Base-by-base conservation (phyloP, 1,284 basidiomycete genomes). In the Psilocybe mexicana region DNA sequence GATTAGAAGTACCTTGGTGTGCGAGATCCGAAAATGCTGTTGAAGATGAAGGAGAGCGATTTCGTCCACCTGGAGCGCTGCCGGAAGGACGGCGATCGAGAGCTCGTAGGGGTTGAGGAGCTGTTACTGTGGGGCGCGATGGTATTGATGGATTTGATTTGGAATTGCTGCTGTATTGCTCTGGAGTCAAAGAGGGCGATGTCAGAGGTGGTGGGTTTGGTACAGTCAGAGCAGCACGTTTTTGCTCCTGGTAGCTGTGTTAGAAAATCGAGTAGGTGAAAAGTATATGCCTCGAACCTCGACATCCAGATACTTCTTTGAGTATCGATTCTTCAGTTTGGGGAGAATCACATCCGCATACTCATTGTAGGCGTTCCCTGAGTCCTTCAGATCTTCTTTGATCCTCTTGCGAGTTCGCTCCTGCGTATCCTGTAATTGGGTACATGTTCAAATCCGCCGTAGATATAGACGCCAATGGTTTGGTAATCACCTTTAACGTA, bases 351-450 rank as follows among this genome's bases (percentile, higher is more conserved):
- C 83, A 67, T 92, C 90, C 10, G 86, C 86, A 69, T 88, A 93
- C 24, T 95, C 93, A 30, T 82, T 81, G 72, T 95, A 93, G 18
- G 87, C 83, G 57, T 73, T 65, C 12, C 79, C 79, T 0, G 93
- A 92, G 6, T 84, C 83, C 71, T 93, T 94, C 61, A 94, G 74
- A 68, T 94, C 93, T 63, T 95, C 93, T 66, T 90, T 90, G 69
- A 96, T 90, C n/a, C 92, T 86, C 70, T 91, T 92, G 30, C 91
- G 82, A 26, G 93, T 94, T 42, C 93, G 84, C 55, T 92, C 90
- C 77, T 96, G 93, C 6, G 88, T 90, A 63, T 94, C 93, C 88
- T 93, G 57, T 36, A 4, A 33, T 52, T 24, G 35, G 25, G 4
- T 7, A 26, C 11, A 45, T 30, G 26, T 33, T 33, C 30, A 43